These are phyloP conservation scores for Suhomyces kilbournensis DNA, from an alignment of 805 yeast species.

Conservation along the genomic window DNA sequence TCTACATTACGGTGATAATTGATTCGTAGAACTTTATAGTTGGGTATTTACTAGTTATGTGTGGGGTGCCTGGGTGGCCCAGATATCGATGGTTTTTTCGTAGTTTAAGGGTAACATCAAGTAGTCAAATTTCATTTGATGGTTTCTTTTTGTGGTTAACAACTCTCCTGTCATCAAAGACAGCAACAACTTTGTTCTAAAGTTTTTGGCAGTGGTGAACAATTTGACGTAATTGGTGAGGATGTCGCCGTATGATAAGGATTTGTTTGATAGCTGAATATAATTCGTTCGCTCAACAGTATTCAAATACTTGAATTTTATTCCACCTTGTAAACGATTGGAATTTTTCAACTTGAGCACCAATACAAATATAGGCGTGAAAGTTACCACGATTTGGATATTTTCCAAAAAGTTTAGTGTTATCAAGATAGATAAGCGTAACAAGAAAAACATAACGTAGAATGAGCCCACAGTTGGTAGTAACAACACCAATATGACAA, in stretches of 20 bases:
- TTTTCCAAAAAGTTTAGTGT: slow-evolving; percentile 55
- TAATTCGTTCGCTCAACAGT: slow-evolving; percentile 19
- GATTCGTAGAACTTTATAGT: not conserved
- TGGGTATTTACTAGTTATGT: not conserved
- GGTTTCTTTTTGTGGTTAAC: slow-evolving; percentile 22
- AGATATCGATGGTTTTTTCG: slow-evolving; percentile 23
- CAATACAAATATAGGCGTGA: slow-evolving; percentile 82
- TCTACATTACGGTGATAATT: not conserved
- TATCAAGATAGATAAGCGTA: slow-evolving; percentile 51
- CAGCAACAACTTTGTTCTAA: slow-evolving; percentile 18
- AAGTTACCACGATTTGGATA: slow-evolving; percentile 63
- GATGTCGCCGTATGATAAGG: slow-evolving; percentile 36
- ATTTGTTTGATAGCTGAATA: slow-evolving; percentile 32
- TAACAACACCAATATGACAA: slow-evolving; percentile 73
- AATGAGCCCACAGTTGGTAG: slow-evolving; percentile 87
- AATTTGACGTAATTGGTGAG: slow-evolving; percentile 28
- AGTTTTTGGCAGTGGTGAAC: slow-evolving; percentile 28
- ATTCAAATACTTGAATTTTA: slow-evolving; percentile 29
- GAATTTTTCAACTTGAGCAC: slow-evolving; percentile 78
- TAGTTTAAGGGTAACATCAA: slow-evolving; percentile 35
- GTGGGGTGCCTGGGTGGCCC: slow-evolving; percentile 13
- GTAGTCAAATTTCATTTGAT: slow-evolving; percentile 27
- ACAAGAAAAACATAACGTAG: slow-evolving; percentile 66
- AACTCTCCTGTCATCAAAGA: slow-evolving; percentile 27
- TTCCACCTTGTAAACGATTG: slow-evolving; percentile 56